These are phyloP conservation scores for Fusarium floridanum DNA, from an alignment of 2,329 filamentous ascomycete species.

Conservation along the genomic window DNA sequence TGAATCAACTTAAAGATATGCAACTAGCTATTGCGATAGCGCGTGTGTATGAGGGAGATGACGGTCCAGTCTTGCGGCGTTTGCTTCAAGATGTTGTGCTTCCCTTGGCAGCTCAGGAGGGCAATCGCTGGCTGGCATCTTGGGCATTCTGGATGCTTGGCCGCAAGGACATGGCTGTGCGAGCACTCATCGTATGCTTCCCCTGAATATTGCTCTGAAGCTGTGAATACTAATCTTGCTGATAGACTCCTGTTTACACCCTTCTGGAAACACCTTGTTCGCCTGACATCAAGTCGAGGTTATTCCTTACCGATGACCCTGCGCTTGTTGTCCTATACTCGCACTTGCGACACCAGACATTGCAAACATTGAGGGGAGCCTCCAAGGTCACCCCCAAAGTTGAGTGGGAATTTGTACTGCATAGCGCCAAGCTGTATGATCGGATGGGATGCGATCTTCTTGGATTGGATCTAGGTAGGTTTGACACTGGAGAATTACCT, in stretches of 20 bases:
- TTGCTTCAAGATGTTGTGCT: conserved; percentile 86
- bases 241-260: conserved; percentile 80
- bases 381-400: conserved; percentile 81
- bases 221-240: conserved; percentile 8
- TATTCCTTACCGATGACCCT: conserved; percentile 91
- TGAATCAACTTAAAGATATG: conserved; percentile 88
- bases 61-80: conserved; percentile 77
- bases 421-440: conserved; percentile 86
- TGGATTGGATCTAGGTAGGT: conserved; percentile 82
- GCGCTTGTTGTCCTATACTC: conserved; percentile 89
- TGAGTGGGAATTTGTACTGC: conserved; percentile 91
- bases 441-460: conserved; percentile 95
- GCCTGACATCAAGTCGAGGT: conserved; percentile 78
- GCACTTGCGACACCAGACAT: conserved; percentile 83
- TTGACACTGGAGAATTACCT: conserved; percentile 21
- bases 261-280: conserved; percentile 77
- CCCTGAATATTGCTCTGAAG: neutral
- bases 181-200: conserved; percentile 78
- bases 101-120: conserved; percentile 80
- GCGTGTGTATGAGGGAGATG: conserved; percentile 89
- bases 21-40: conserved; percentile 91
- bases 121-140: conserved; percentile 92
- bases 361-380: conserved; percentile 88
- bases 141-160: conserved; percentile 97
- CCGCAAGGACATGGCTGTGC: conserved; percentile 84